Conservation (phyloP, 179 eudicot species). For the Spergularia azorica region DNA sequence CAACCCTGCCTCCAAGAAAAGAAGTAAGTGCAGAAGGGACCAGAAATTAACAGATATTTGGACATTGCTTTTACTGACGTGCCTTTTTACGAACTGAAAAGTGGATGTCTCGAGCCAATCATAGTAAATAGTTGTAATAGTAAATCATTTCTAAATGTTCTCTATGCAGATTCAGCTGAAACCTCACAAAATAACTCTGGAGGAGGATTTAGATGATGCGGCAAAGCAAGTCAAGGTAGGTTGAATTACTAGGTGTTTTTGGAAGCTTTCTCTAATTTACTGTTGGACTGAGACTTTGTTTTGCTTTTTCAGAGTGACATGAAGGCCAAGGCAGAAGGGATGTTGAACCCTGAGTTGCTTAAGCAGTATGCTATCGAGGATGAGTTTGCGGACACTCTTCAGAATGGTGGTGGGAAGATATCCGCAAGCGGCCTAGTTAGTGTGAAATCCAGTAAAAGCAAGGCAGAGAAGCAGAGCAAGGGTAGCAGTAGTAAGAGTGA, state of each 20-base stretch:
- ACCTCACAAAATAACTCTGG: conserved; percentile 69
- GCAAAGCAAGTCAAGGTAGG: conserved; percentile 68
- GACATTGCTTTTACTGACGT: not conserved
- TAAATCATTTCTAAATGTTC: not conserved
- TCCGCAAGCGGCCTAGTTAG: conserved; percentile 61
- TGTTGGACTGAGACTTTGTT: not conserved
- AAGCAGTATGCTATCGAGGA: conserved; percentile 59
- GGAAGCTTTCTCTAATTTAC: not conserved
- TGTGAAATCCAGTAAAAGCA: conserved; percentile 55
- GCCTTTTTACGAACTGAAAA: not conserved
- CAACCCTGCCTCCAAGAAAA: conserved; percentile 56
- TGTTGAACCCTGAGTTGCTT: conserved; percentile 52
- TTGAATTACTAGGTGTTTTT: not conserved
- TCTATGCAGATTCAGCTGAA: conserved; percentile 53
- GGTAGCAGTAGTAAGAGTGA: conserved; percentile 38
- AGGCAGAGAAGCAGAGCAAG: conserved; percentile 42
- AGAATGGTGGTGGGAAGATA: conserved; percentile 55
- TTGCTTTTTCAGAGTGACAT: conserved; percentile 50
- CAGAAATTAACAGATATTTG: not conserved
- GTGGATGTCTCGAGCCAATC: too few relatives aligned
- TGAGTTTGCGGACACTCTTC: conserved; percentile 65
- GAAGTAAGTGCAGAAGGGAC: conserved; percentile 46
- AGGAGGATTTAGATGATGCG: conserved; percentile 68
- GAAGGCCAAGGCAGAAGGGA: conserved; percentile 55
- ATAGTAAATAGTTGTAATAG: not conserved